A percentile compares a stretch with the other conserved stretches of the same genome.
Conservation (phyloP, 306 rosid species). For the Fagus crenata region DNA sequence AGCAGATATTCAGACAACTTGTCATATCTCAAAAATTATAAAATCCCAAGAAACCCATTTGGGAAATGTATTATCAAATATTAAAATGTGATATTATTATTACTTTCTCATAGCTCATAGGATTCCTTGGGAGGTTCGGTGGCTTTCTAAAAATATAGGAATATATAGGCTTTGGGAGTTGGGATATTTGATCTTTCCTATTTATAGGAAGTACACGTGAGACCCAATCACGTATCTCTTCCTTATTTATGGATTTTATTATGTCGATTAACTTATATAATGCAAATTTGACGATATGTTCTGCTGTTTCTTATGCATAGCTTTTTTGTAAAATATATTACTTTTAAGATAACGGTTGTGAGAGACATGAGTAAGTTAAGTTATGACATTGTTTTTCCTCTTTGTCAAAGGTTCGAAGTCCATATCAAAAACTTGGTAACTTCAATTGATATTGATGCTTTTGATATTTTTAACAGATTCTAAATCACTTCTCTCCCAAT, state of each 20-base stretch:
- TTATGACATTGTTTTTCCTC: no score
- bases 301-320: conserved; percentile 29
- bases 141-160: conserved; percentile 28
- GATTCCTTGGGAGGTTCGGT: conserved; percentile 32
- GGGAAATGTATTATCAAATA: no score
- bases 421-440: no score
- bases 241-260: conserved; percentile 7
- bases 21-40: conserved; percentile 24
- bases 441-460: no score
- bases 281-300: conserved; percentile 37
- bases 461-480: no score
- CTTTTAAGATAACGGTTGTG: background rate
- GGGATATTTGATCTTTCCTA: conserved; percentile 28
- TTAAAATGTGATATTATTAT: background rate
- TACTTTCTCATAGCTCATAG: conserved; percentile 20
- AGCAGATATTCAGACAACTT: conserved; percentile 28
- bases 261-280: conserved; percentile 15
- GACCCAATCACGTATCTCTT: conserved; percentile 15
- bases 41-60: conserved; percentile 4
- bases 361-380: no score
- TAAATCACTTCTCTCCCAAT: no score
- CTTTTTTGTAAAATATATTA: conserved; percentile 3
- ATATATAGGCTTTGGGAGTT: background rate
- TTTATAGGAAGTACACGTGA: conserved; percentile 43
- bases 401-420: no score